Conservation (phyloP, 2,329 filamentous ascomycete genomes). For the Alternaria arborescens region DNA sequence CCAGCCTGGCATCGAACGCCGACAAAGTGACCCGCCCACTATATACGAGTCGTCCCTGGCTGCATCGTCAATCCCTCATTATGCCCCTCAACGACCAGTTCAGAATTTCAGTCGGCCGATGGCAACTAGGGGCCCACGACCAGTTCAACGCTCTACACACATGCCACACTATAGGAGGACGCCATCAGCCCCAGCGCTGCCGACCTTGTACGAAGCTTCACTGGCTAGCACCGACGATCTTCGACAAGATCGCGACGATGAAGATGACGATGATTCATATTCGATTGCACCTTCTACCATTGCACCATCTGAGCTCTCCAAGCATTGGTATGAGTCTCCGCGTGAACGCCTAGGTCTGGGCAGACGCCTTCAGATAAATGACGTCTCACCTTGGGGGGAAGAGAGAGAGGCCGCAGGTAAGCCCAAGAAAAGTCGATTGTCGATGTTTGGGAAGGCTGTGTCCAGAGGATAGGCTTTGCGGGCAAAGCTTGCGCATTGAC, state of each 20-base stretch:
- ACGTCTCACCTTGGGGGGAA: slow-evolving; percentile 44
- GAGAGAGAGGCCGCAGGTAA: slow-evolving; percentile 31
- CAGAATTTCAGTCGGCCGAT: slow-evolving; percentile 39
- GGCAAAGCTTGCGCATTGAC: slow-evolving; percentile 15
- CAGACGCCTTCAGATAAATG: slow-evolving; percentile 44
- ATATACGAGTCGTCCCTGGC: slow-evolving; percentile 20
- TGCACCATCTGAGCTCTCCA: slow-evolving; percentile 47
- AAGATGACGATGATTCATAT: slow-evolving; percentile 27
- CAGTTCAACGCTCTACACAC: slow-evolving; percentile 15
- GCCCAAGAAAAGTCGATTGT: slow-evolving; percentile 42
- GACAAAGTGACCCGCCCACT: slow-evolving; percentile 20
- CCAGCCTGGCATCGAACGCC: slow-evolving; percentile 11
- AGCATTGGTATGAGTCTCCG: slow-evolving; percentile 47
- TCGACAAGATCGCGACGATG: neutral
- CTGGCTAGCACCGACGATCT: slow-evolving; percentile 35
- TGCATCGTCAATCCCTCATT: slow-evolving; percentile 22
- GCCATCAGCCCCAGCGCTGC: slow-evolving; percentile 32
- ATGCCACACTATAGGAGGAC: slow-evolving; percentile 24
- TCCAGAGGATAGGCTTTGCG: slow-evolving; percentile 16
- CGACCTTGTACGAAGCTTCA: slow-evolving; percentile 46
- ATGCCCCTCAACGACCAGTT: slow-evolving; percentile 25
- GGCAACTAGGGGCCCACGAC: slow-evolving; percentile 13
- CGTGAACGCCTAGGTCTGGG: slow-evolving; percentile 51
- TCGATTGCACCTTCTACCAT: slow-evolving; percentile 44
- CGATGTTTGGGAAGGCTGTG: slow-evolving; percentile 29